These are phyloP conservation scores for Wickerhamiella qilinensis DNA, from an alignment of 805 yeast genomes.

Conservation along the genomic window DNA sequence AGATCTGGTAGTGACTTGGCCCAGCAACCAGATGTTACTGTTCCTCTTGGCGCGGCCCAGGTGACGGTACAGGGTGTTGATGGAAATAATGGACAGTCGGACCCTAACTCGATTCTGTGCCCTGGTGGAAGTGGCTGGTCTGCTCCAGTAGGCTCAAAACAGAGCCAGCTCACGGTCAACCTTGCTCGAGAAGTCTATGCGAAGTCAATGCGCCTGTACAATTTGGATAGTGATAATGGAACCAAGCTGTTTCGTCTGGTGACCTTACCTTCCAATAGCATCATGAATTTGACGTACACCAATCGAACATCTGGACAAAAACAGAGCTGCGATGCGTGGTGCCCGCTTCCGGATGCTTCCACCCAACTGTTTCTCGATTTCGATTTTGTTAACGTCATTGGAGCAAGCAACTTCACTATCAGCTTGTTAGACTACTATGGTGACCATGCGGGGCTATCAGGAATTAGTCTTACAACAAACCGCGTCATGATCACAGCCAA, in stretches of 20 bases:
- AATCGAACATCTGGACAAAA: slow-evolving; percentile 52
- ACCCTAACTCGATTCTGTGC: slow-evolving; percentile 32
- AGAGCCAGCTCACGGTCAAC: slow-evolving; percentile 9
- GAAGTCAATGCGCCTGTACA: slow-evolving; percentile 55
- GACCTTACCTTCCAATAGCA: slow-evolving; percentile 68
- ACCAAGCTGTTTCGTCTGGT: slow-evolving; percentile 50
- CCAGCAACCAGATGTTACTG: slow-evolving; percentile 25
- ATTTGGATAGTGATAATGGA: slow-evolving; percentile 37
- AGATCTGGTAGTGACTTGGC: background rate
- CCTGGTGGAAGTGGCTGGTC: slow-evolving; percentile 25
- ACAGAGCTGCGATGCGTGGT: slow-evolving; percentile 68
- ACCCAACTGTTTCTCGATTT: slow-evolving; percentile 57
- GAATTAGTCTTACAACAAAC: slow-evolving; percentile 53
- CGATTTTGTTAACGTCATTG: slow-evolving; percentile 54
- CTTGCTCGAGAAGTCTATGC: slow-evolving; percentile 31
- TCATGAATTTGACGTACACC: slow-evolving; percentile 77
- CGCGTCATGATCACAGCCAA: slow-evolving; percentile 53
- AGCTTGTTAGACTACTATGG: slow-evolving; percentile 59
- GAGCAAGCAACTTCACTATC: slow-evolving; percentile 44
- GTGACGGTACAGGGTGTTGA: slow-evolving; percentile 12
- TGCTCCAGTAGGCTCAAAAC: slow-evolving; percentile 8
- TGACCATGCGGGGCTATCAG: slow-evolving; percentile 46
- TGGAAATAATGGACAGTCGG: slow-evolving; percentile 3
- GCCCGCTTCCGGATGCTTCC: slow-evolving; percentile 43
- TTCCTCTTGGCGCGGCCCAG: slow-evolving; percentile 14